Evolutionary conservation across 2,329 filamentous ascomycete species (phyloP).

Genomic region (Microdochium paspali): DNA sequence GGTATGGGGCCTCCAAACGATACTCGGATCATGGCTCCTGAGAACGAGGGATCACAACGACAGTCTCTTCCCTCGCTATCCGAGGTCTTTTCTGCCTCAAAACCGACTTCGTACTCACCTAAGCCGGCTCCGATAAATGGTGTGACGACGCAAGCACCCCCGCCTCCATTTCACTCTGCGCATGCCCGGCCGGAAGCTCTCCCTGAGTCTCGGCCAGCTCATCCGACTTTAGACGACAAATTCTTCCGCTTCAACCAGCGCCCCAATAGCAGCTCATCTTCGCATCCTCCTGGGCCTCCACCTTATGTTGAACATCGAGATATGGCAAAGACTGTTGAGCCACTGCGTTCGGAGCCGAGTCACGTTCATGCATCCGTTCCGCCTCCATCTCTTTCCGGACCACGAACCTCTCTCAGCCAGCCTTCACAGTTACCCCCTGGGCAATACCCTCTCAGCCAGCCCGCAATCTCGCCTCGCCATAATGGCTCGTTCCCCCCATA

Average conservation of each 20-base stretch:
- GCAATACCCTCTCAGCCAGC: slow-evolving; percentile 25
- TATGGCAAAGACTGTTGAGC: slow-evolving; percentile 13
- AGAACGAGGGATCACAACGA: slow-evolving; percentile 14
- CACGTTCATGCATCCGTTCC: slow-evolving; percentile 18
- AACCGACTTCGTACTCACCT: slow-evolving; percentile 17
- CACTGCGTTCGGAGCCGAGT: slow-evolving; percentile 8
- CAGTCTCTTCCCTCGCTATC: slow-evolving; percentile 24
- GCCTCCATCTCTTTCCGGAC: slow-evolving; percentile 7
- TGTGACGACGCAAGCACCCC: slow-evolving; percentile 13
- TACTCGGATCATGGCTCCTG: slow-evolving; percentile 15
- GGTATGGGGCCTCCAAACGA: slow-evolving; percentile 17
- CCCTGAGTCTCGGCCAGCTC: slow-evolving; percentile 13
- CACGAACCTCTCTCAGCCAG: slow-evolving; percentile 29
- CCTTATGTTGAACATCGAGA: slow-evolving; percentile 17
- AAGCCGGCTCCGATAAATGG: slow-evolving; percentile 15
- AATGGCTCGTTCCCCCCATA: slow-evolving; percentile 31
- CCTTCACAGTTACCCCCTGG: slow-evolving; percentile 37
- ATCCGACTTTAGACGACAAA: slow-evolving; percentile 18
- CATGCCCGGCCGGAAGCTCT: slow-evolving; percentile 16
- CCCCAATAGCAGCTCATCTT: slow-evolving; percentile 11
- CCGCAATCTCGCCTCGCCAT: slow-evolving; percentile 42
- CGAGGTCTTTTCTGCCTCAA: slow-evolving; percentile 19
- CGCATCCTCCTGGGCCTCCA: slow-evolving; percentile 10
- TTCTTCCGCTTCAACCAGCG: slow-evolving; percentile 16
- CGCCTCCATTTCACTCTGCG: slow-evolving; percentile 14